Conservation (phyloP, 2,329 filamentous ascomycete genomes). For the Colletotrichum sp. region DNA sequence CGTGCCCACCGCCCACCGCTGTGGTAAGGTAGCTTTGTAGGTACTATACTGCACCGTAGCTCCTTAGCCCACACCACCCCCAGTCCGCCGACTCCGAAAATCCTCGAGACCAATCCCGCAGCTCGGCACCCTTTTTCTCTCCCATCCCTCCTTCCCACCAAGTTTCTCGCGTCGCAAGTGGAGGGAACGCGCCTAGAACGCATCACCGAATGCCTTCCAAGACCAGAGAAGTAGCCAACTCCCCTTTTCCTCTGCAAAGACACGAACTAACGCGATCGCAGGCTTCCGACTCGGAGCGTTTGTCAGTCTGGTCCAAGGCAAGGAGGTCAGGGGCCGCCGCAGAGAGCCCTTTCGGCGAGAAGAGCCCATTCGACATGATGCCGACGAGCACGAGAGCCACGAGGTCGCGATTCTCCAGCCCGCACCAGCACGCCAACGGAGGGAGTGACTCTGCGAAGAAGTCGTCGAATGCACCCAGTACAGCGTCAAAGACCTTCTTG, state of each 20-base stretch:
- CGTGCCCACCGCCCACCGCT: too few relatives aligned
- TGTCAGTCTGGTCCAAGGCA: conserved; percentile 13
- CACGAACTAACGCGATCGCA: conserved; percentile 16
- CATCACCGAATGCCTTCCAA: conserved; percentile 22
- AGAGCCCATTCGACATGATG: conserved; percentile 32
- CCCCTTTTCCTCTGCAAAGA: neutral
- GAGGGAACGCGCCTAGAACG: conserved; percentile 26
- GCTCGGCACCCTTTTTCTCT: conserved; percentile 23
- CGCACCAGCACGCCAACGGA: conserved; percentile 40
- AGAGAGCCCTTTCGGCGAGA: conserved; percentile 16
- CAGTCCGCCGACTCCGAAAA: conserved; percentile 26
- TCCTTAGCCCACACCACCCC: conserved; percentile 23
- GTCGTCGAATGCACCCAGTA: conserved; percentile 32
- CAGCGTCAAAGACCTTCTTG: conserved; percentile 52
- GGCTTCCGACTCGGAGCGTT: conserved; percentile 15
- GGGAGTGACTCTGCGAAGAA: conserved; percentile 11
- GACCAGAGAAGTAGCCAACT: conserved; percentile 24
- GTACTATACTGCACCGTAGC: conserved; percentile 3
- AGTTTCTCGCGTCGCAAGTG: conserved; percentile 26
- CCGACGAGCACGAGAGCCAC: conserved; percentile 52
- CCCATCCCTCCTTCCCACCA: conserved; percentile 18
- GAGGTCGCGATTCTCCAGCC: conserved; percentile 63
- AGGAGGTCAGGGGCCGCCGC: conserved; percentile 20
- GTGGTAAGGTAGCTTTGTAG: too few relatives aligned
- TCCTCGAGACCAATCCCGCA: conserved; percentile 22